phyloP scores from a whole-genome alignment of 2,329 filamentous ascomycete species.

The Exophiala bonariae region DNA sequence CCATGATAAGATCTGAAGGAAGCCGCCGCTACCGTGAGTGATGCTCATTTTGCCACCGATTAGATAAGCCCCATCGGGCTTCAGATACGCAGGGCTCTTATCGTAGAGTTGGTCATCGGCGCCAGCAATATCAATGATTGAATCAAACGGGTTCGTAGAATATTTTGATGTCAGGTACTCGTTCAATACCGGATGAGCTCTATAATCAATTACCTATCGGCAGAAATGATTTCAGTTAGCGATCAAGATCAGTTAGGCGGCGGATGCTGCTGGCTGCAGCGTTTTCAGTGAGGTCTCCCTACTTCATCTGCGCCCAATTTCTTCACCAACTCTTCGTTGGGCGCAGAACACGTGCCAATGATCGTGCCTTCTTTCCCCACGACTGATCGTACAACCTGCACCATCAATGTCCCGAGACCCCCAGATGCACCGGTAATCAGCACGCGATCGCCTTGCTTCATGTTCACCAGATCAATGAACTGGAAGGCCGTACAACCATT shows the following conservation, averaged over 20 bases:
- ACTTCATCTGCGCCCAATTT: slow-evolving; percentile 17
- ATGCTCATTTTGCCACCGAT: slow-evolving; percentile 10
- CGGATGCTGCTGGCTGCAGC: neutral
- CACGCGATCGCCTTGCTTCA: slow-evolving; percentile 9
- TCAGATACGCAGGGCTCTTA: slow-evolving; percentile 11
- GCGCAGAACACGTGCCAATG: slow-evolving; percentile 10
- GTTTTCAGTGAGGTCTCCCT: neutral
- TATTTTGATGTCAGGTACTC: slow-evolving; percentile 9
- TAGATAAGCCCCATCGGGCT: slow-evolving; percentile 7
- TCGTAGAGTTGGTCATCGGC: slow-evolving; percentile 6
- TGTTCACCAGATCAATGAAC: slow-evolving; percentile 1
- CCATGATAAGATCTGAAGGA: slow-evolving; percentile 3
- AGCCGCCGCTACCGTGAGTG: slow-evolving; percentile 1
- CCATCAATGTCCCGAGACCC: slow-evolving; percentile 4
- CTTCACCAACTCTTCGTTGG: slow-evolving; percentile 7
- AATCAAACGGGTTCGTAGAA: slow-evolving; percentile 9
- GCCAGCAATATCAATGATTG: slow-evolving; percentile 14
- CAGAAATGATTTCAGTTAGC: neutral
- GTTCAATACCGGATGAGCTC: slow-evolving; percentile 2
- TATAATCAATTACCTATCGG: slow-evolving; percentile 13
- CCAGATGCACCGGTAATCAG: slow-evolving; percentile 12
- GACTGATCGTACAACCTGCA: slow-evolving; percentile 8
- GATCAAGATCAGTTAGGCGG: neutral
- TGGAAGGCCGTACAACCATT: slow-evolving; percentile 10
- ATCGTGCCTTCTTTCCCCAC: slow-evolving; percentile 8